Conservation (phyloP, 768 basidiomycete genomes). For the Rossbeevera mucosa region DNA sequence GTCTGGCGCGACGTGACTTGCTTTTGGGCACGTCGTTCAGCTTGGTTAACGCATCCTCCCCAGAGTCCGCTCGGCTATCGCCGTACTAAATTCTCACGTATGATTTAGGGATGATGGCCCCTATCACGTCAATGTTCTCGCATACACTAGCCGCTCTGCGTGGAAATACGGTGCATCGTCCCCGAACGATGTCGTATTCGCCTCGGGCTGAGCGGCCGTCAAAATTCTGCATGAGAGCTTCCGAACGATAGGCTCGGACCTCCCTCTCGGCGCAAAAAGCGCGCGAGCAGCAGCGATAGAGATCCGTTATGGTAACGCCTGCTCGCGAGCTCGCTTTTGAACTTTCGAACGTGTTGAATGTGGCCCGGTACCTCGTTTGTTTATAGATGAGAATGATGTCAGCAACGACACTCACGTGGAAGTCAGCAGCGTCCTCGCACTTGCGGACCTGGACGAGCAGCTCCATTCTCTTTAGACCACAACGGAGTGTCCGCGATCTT, state of each 20-base stretch:
- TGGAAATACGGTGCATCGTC: constrained; percentile 48
- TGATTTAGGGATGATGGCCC: constrained; percentile 8
- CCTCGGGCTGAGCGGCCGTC: constrained; percentile 34
- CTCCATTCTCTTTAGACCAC: constrained; percentile 60
- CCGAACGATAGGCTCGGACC: too few relatives aligned
- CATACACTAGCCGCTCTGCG: constrained; percentile 51
- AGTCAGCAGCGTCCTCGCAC: constrained; percentile 62
- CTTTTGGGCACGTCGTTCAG: constrained; percentile 23
- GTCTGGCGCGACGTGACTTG: constrained; percentile 39
- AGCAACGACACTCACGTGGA: constrained; percentile 46
- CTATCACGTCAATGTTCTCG: constrained; percentile 33
- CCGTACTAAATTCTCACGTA: constrained; percentile 21
- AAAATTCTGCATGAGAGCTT: constrained; percentile 69
- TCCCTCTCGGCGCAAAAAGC: constrained; percentile 30
- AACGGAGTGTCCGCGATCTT: constrained; percentile 52
- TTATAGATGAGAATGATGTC: too few relatives aligned
- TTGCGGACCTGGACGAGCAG: constrained; percentile 57
- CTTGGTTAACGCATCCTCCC: constrained; percentile 3
- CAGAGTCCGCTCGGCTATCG: constrained; percentile 20
- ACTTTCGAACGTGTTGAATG: constrained; percentile 50
- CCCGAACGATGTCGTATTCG: constrained; percentile 43
- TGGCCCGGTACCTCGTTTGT: constrained; percentile 58
- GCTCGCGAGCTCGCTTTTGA: constrained; percentile 39
- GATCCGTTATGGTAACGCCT: constrained; percentile 40
- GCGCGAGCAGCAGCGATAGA: constrained; percentile 47